Base-by-base conservation (phyloP, 2,329 filamentous ascomycete genomes). In the Xylariaceae sp. region DNA sequence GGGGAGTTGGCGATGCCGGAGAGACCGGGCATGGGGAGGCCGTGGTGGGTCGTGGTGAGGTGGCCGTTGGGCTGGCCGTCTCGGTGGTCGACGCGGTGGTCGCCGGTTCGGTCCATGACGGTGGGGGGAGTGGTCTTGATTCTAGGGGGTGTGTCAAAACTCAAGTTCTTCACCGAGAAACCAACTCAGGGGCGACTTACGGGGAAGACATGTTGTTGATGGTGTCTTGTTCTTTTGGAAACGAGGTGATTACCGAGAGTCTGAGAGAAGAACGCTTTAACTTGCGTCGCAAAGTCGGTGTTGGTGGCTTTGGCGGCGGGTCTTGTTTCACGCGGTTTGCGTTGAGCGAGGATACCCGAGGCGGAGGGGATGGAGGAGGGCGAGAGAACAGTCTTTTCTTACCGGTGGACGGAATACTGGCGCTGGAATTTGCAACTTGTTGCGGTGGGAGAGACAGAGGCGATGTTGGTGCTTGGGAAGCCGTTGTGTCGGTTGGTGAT, bases 1-100 rank as follows among this genome's bases (percentile, higher is more conserved):
- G 68, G 66, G 15, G 66, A 68, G 50, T 71, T 71, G 51, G 69
- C 68, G 11, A 56, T 64, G 17, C 69, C 69, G 9, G 69, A 71
- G 15, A 71, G 61, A 34, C 69, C 69, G 15, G 69, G 69, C 66
- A 71, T 68, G 5, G 69, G 67, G 1, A 71, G 66, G 35, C 61
- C 51, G n/a, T 61, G 57, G 53, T 63, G 62, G 9, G 55, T 56
- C 10, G 59, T 47, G 39, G 62, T 18, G n/a, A 52, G 42, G 45
- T 54, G 23, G 9, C 56, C 54, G n/a, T 62, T 18, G n/a, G 49
- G 42, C 42, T 54, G 23, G 9, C 56, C 54, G n/a, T 62, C 45
- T 5, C 35, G 50, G 50, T 55, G 23, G 9, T 48, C 53, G 4
- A 13, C 23, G 15, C 57, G 49, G 18, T 60, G 47, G 34, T 63